Base-by-base conservation (phyloP, 148 eudicot species). In the Bassia scoparia region DNA sequence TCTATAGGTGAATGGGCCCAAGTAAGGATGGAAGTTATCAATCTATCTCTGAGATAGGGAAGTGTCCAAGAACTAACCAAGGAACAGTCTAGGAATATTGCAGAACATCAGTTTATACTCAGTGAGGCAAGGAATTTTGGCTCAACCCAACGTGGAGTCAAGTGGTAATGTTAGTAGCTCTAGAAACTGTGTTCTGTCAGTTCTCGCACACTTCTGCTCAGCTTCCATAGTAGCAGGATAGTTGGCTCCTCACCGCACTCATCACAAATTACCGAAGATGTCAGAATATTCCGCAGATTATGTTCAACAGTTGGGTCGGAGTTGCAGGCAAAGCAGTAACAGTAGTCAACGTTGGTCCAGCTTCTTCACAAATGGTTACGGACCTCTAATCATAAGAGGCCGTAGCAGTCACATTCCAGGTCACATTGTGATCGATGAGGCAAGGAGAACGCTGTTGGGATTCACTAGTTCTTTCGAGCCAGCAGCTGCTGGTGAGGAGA, bases 401-500 rank as follows among this genome's bases (percentile, higher is more conserved):
- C 85, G 77, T 70, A 78, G 46, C 76, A 56, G 58, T 16, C 83
- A 3, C 78, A 59, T 53, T 67, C 85, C 37, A 84, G 93, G 80
- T 82, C 95, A 8, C 84, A 55, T 58, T 84, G 67, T 77, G 80
- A 84, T 30, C 83, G 76, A 96, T 88, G 54, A 84, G 93, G 77
- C 96, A 87, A 56, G 84, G 79, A 59, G 96, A 85, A 61, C 81
- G 77, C 78, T 71, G 72, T 74, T 69, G 90, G 91, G 58, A 38
- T 86, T 48, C 85, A 93, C 11, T 73, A 81, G 79, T 83, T 91
- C 2, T 72, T 85, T 68, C 86, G 96, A 43, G 79, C 83, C 85
- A 76, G 88, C 93, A 65, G 81, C 89, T 87, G 93, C 83, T 26
- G 72, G 87, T 69, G 99, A 90, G 96, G 83, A 85, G 97, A 84